A percentile compares a stretch with the other conserved stretches of the same genome.
These are phyloP conservation scores for Echinochloa phyllopogon DNA, from an alignment of 176 grass and related monocot genomes.

Conservation along the genomic window DNA sequence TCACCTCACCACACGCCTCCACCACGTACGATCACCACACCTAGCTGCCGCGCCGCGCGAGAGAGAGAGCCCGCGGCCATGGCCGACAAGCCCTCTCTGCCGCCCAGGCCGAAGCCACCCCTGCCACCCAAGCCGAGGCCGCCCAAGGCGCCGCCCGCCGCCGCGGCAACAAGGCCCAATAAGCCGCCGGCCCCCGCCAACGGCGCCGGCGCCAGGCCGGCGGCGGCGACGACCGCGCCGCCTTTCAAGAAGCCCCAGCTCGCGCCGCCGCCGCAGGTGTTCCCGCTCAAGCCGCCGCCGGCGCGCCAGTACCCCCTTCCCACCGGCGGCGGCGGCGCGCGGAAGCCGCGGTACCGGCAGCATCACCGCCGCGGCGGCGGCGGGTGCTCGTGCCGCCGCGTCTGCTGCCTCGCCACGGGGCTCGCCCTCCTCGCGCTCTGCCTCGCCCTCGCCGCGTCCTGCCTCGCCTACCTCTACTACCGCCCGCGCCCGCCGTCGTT, in stretches of 20 bases:
- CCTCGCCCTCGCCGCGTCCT: conserved; percentile 56
- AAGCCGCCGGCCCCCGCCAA: neutral
- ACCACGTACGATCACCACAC: neutral
- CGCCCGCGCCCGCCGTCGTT: conserved; percentile 75
- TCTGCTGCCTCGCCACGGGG: conserved; percentile 52
- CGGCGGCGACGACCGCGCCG: conserved; percentile 3
- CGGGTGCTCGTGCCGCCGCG: conserved; percentile 57
- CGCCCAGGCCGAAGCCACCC: conserved; percentile 31
- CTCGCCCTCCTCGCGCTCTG: conserved; percentile 48
- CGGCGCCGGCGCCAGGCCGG: neutral
- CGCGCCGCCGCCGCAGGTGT: conserved; percentile 42
- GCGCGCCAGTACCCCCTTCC: conserved; percentile 35
- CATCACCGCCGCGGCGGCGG: conserved; percentile 20
- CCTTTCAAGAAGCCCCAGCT: conserved; percentile 46
- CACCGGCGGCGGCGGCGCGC: neutral
- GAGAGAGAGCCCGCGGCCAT: neutral
- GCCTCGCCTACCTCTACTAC: conserved; percentile 84
- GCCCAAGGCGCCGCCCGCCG: conserved; percentile 5
- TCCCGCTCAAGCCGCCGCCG: conserved; percentile 58
- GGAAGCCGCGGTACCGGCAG: conserved; percentile 22
- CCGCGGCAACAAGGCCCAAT: neutral
- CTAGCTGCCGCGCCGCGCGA: neutral
- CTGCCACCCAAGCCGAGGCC: conserved; percentile 27
- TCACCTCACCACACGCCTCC: neutral
- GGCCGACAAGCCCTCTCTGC: conserved; percentile 48